These are phyloP conservation scores for Acanthamoeba triangularis DNA, from an alignment of 208 protist genomes.

Conservation along the genomic window DNA sequence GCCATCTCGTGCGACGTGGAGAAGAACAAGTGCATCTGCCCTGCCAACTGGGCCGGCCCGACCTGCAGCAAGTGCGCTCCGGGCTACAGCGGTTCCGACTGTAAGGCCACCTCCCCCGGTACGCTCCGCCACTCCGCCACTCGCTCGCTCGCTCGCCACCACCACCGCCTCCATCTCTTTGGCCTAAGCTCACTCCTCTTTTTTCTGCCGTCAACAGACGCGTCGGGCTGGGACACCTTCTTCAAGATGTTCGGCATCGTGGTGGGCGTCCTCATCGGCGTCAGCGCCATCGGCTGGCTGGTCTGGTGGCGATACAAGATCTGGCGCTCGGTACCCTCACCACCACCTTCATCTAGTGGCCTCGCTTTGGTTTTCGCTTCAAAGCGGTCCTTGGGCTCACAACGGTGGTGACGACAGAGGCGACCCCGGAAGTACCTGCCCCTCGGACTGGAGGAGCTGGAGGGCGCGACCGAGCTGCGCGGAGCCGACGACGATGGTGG, in stretches of 20 bases:
- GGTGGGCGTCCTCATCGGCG: slow-evolving; percentile 34
- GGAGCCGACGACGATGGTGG: neutral
- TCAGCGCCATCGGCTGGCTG: slow-evolving; percentile 57
- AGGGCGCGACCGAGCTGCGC: slow-evolving; percentile 13
- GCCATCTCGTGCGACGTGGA: slow-evolving; percentile 57
- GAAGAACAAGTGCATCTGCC: slow-evolving; percentile 70
- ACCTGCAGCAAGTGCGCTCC: slow-evolving; percentile 49
- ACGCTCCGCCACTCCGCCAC: neutral
- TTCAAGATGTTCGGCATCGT: slow-evolving; percentile 66
- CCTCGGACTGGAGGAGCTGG: slow-evolving; percentile 58
- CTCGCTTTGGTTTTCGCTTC: neutral
- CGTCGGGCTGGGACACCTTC: slow-evolving; percentile 63
- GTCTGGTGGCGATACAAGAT: slow-evolving; percentile 71
- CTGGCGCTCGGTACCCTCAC: slow-evolving; percentile 53
- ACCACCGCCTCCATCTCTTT: too few relatives aligned
- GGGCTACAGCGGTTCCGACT: slow-evolving; percentile 55
- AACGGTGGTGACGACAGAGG: neutral
- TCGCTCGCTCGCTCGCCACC: too few relatives aligned
- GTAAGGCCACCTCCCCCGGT: neutral
- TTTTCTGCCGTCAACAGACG: neutral
- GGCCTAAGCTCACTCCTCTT: neutral
- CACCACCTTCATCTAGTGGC: neutral
- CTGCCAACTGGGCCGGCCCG: slow-evolving; percentile 67
- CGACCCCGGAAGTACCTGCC: slow-evolving; percentile 33
- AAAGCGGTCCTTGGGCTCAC: neutral